Percentiles rank a stretch among this genome's conserved stretches.
These are phyloP conservation scores for Paulownia fortunei DNA, from an alignment of 257 asterid genomes.

Conservation along the genomic window DNA sequence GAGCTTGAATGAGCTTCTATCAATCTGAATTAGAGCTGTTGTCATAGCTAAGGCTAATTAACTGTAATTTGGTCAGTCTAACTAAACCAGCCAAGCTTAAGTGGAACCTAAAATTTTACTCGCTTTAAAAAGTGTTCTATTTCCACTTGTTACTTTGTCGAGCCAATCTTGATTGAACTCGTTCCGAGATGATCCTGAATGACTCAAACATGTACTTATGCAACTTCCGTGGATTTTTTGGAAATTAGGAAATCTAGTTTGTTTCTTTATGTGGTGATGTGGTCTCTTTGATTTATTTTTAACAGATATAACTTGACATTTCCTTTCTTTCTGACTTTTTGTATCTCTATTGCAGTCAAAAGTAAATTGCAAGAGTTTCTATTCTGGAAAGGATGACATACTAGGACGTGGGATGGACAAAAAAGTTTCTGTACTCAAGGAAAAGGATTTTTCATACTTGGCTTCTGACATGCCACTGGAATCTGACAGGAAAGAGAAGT, in stretches of 20 bases:
- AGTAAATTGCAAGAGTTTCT: slow-evolving; percentile 48
- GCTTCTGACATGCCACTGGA: slow-evolving; percentile 58
- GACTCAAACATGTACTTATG: neutral
- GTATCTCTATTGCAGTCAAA: slow-evolving; percentile 61
- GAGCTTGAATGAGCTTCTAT: neutral
- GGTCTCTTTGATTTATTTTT: neutral
- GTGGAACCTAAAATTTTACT: neutral
- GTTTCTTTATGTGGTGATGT: neutral
- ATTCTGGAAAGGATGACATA: slow-evolving; percentile 50
- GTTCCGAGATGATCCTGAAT: slow-evolving; percentile 6
- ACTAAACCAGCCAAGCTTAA: neutral
- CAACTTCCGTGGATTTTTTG: neutral
- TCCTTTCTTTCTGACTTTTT: slow-evolving; percentile 7
- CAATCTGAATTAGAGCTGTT: neutral
- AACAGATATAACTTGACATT: slow-evolving; percentile 3
- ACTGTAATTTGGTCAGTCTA: neutral
- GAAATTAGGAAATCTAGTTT: neutral
- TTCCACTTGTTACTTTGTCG: neutral
- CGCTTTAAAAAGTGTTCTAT: neutral
- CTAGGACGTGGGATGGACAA: slow-evolving; percentile 45
- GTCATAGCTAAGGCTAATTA: neutral
- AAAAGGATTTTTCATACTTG: slow-evolving; percentile 34
- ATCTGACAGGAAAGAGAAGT: slow-evolving; percentile 83
- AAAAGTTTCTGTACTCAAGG: slow-evolving; percentile 43
- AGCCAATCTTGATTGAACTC: slow-evolving; percentile 3